Conservation (phyloP, 1,284 basidiomycete species). For the Sanghuangporus sanghuang region DNA sequence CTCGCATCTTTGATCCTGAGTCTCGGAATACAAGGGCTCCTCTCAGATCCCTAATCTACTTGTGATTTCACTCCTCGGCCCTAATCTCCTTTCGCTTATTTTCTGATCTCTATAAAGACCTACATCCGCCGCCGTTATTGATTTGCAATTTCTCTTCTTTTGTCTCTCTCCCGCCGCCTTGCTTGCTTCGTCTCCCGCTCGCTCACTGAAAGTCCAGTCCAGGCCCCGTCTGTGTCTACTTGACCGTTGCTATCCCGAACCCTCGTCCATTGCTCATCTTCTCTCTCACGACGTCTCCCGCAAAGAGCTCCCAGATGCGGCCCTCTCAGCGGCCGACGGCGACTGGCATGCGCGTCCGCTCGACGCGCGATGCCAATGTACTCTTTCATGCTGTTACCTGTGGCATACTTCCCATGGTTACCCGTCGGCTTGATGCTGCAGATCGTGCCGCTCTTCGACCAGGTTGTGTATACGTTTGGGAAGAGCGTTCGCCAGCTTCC, state of each 20-base stretch:
- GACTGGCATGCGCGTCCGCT: constrained; percentile 27
- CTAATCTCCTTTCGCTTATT: constrained; percentile 5
- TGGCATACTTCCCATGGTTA: constrained; percentile 32
- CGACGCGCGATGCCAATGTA: constrained; percentile 31
- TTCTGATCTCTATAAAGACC: constrained; percentile 13
- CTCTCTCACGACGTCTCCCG: constrained; percentile 13
- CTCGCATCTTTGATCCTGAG: not conserved
- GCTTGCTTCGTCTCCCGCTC: not conserved
- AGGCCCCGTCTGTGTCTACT: not conserved
- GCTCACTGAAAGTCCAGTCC: not conserved
- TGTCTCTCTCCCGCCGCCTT: not conserved
- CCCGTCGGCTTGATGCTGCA: constrained; percentile 39
- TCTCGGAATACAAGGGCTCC: constrained; percentile 11
- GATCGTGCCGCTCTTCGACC: constrained; percentile 35
- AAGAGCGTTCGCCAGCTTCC: constrained; percentile 32
- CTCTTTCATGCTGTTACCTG: constrained; percentile 32
- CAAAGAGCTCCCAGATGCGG: constrained; percentile 11
- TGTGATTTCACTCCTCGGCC: constrained; percentile 11
- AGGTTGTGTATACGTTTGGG: constrained; percentile 44
- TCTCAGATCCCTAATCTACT: not conserved
- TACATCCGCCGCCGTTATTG: constrained; percentile 8
- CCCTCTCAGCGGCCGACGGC: constrained; percentile 29
- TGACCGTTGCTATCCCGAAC: not conserved
- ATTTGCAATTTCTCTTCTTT: constrained; percentile 5
- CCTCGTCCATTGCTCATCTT: not conserved